Percentiles rank a stretch among this genome's conserved stretches.
These are phyloP conservation scores for Auriscalpium microsporum DNA, from an alignment of 768 basidiomycete species.

Conservation along the genomic window DNA sequence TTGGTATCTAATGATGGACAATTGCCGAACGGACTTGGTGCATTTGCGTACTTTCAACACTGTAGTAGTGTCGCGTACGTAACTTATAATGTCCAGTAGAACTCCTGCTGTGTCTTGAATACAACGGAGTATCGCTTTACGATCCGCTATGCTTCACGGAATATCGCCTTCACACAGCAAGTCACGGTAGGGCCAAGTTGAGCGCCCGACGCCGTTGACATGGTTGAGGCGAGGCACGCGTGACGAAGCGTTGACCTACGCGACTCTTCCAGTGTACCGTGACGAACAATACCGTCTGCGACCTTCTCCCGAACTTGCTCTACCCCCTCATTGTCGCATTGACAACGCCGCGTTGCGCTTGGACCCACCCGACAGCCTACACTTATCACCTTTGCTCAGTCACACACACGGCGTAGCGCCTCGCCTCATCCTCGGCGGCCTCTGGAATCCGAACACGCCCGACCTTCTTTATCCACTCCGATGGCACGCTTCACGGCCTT, in stretches of 20 bases:
- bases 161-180: too few relatives aligned
- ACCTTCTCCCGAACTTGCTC: neutral
- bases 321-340: neutral
- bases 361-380: neutral
- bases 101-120: neutral
- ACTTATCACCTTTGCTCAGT: neutral
- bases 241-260: too few relatives aligned
- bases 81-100: neutral
- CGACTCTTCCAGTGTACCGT: too few relatives aligned
- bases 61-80: neutral
- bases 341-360: neutral
- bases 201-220: too few relatives aligned
- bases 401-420: neutral
- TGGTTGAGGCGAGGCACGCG: too few relatives aligned
- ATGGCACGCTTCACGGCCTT: conserved; percentile 17
- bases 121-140: too few relatives aligned
- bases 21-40: neutral
- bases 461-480: neutral
- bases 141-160: too few relatives aligned
- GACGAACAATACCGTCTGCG: neutral
- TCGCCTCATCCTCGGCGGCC: neutral
- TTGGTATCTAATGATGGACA: neutral
- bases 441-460: neutral
- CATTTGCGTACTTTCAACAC: neutral
- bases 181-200: too few relatives aligned